phyloP scores from a whole-genome alignment of 2,329 filamentous ascomycete species.

The Fusarium sp. region DNA sequence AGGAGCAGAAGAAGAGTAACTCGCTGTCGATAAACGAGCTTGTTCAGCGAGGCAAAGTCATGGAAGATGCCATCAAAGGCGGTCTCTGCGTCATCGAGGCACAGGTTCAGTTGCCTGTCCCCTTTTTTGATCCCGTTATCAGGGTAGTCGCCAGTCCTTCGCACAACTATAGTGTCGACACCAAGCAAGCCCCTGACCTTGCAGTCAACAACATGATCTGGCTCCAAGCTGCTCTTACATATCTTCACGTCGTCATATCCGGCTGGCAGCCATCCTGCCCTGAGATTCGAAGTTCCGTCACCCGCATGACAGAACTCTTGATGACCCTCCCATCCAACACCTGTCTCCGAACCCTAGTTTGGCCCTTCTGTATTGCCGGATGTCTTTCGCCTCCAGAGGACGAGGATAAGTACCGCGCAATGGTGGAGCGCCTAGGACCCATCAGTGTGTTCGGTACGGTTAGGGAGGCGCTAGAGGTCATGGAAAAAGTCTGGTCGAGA shows the following conservation, averaged over 20 bases:
- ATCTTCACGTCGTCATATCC: conserved; percentile 62
- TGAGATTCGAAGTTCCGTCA: conserved; percentile 56
- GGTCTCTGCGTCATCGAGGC: conserved; percentile 51
- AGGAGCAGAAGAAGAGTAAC: conserved; percentile 58
- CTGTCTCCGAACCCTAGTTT: conserved; percentile 55
- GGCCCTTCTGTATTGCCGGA: conserved; percentile 59
- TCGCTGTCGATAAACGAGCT: conserved; percentile 62
- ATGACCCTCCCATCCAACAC: conserved; percentile 49
- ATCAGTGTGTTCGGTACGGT: conserved; percentile 62
- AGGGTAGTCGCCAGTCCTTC: conserved; percentile 41
- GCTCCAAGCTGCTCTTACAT: conserved; percentile 63
- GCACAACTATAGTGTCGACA: conserved; percentile 42
- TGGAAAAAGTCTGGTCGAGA: conserved; percentile 62
- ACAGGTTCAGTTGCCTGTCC: conserved; percentile 13
- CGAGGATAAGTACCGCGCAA: conserved; percentile 58
- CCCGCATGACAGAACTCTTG: conserved; percentile 54
- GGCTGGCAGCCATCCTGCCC: conserved; percentile 64
- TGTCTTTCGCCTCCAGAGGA: conserved; percentile 57
- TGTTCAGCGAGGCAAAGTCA: conserved; percentile 58
- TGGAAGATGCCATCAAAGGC: conserved; percentile 56
- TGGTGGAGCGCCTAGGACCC: conserved; percentile 58
- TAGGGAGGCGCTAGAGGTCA: conserved; percentile 58
- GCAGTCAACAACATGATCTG: conserved; percentile 58
- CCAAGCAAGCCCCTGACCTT: conserved; percentile 42
- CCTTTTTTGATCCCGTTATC: conserved; percentile 18